Base-by-base conservation (phyloP, 2,329 filamentous ascomycete species). In the Thelonectria olida region DNA sequence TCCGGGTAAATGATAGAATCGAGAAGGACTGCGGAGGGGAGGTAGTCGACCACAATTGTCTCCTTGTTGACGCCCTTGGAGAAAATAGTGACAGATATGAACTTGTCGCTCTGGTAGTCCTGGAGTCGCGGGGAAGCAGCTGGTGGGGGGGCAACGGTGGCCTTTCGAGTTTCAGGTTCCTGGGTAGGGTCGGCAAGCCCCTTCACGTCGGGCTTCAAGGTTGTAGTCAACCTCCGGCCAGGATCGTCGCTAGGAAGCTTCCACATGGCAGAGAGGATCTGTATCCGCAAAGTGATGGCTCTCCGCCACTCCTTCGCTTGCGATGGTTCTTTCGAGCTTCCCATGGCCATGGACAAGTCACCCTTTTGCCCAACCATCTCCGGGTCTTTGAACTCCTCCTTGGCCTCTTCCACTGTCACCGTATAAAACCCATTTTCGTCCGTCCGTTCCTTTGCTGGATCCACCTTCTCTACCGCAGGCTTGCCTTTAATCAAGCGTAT, bases 341-440 rank as follows among this genome's bases (percentile, higher is more conserved):
- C 56, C 36, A 65, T 17, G 2, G 52, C 59, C 10, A 38, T 38
- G 8, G 51, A 22, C 6, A 54, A 19, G 15, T 52, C 49, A 4
- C 49, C 54, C 15, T 54, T 54, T 9, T 54, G 62, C 23, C 23
- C 9, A 9, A 71, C 65, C 5, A 71, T 68, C 3, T 72, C 66
- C n/a, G n/a, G n/a, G 15, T 81, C 77, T 5, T 69, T 72, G 12
- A 74, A 70, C 49, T 75, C 70, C 2, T 65, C 61, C 25, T 72
- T 71, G 1, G 70, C 75, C 2, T 74, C 72, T 34, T 72, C 63
- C 19, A 69, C 51, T 0, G 76, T 82, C 17, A 78, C 77, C 1
- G 65, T 78, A 75, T 86, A 88, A 61, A 80, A 78, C 2, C 85
- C 85, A 1, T 79, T 69, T 4, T 70, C 74, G 67, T 85, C 81